phyloP scores from a whole-genome alignment of 1,139 yeast genomes.

The Kluyveromyces sp. region DNA sequence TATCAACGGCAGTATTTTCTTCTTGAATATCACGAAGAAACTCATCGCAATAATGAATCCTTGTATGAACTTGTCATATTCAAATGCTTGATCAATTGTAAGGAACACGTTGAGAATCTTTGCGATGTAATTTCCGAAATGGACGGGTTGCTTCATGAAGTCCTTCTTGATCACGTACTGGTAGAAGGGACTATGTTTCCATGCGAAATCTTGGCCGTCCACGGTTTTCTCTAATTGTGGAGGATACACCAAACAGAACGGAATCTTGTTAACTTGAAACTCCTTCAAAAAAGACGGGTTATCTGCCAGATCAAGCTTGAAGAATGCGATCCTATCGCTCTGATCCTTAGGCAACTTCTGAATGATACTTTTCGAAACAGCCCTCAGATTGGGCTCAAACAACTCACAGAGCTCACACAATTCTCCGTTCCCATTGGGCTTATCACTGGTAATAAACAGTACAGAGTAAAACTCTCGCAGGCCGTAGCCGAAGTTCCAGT shows the following conservation, averaged over 20 bases:
- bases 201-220: constrained; percentile 19
- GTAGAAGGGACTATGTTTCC: constrained; percentile 30
- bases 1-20: constrained; percentile 34
- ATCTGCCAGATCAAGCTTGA: constrained; percentile 45
- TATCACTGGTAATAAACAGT: constrained; percentile 40
- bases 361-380: constrained; percentile 41
- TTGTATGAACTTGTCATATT: constrained; percentile 37
- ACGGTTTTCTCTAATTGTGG: constrained; percentile 33
- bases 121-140: constrained; percentile 49
- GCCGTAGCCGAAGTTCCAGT: constrained; percentile 29
- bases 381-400: constrained; percentile 36
- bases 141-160: constrained; percentile 29
- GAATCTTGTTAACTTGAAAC: constrained; percentile 44
- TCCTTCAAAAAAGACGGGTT: constrained; percentile 37
- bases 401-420: constrained; percentile 40
- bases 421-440: constrained; percentile 25
- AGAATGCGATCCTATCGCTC: constrained; percentile 39
- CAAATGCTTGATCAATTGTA: constrained; percentile 38
- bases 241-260: constrained; percentile 60
- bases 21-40: constrained; percentile 44
- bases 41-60: constrained; percentile 44
- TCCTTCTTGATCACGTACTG: constrained; percentile 29
- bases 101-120: constrained; percentile 40
- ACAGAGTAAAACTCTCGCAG: constrained; percentile 39
- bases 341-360: constrained; percentile 36